Percentiles rank a stretch among this genome's conserved stretches.
phyloP scores from a whole-genome alignment of 371 early-diverging fungal species.

The Amoeboaphelidium occidentale region DNA sequence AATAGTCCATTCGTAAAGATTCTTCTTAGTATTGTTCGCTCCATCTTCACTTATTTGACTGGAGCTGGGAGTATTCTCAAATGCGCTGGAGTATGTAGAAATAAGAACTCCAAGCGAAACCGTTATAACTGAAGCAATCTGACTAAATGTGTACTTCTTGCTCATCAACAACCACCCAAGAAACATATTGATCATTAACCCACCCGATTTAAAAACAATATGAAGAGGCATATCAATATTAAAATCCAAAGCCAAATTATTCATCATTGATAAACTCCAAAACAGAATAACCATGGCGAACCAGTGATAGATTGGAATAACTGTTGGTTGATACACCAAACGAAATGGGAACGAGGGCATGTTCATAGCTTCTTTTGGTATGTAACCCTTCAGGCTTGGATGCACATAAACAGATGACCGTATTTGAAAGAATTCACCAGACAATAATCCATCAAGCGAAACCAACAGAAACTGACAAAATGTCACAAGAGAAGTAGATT shows the following conservation, averaged over 20 bases:
- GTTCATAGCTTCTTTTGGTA: too few species aligned
- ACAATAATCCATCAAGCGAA: conserved; percentile 38
- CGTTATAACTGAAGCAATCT: conserved; percentile 35
- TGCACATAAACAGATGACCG: too few species aligned
- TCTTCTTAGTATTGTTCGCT: conserved; percentile 1
- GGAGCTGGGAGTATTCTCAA: neutral
- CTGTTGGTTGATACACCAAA: too few species aligned
- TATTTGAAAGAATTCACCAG: neutral
- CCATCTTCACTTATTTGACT: neutral
- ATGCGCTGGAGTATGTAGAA: conserved; percentile 24
- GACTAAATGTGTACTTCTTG: conserved; percentile 28
- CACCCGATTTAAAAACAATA: conserved; percentile 64
- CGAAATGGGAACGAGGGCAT: too few species aligned
- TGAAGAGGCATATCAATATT: conserved; percentile 61
- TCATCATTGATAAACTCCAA: conserved; percentile 45
- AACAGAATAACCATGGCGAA: conserved; percentile 44
- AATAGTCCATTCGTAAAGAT: conserved; percentile 25
- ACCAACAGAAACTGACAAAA: conserved; percentile 59
- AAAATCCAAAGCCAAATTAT: conserved; percentile 54
- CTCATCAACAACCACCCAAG: conserved; percentile 39
- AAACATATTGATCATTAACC: conserved; percentile 56
- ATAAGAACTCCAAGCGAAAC: conserved; percentile 52
- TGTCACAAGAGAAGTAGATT: conserved; percentile 54
- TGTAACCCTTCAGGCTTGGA: too few species aligned
- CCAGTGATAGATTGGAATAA: conserved; percentile 53